Conservation (phyloP, 495 filamentous ascomycete species). For the Parathielavia hyrcaniae region DNA sequence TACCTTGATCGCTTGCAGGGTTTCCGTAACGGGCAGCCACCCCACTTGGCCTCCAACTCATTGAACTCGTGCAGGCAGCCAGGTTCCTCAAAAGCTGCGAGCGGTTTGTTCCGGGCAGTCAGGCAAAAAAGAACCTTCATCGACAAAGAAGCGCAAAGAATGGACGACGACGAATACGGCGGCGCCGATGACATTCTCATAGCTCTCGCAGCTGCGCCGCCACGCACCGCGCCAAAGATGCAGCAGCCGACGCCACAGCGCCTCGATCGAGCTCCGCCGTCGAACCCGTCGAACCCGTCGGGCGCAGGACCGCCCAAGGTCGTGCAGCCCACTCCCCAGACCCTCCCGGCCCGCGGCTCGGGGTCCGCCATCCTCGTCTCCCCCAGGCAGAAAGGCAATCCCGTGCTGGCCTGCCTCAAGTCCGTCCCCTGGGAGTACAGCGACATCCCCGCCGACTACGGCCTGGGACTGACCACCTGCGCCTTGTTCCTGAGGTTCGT, state of each 20-base stretch:
- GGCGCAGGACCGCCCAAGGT: conserved; percentile 48
- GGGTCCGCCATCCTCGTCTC: conserved; percentile 82
- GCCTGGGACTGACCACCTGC: conserved; percentile 79
- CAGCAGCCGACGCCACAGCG: conserved; percentile 43
- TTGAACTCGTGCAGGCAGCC: no score
- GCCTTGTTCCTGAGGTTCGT: conserved; percentile 65
- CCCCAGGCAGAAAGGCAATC: conserved; percentile 84
- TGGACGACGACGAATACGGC: conserved; percentile 56
- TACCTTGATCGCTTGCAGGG: no score
- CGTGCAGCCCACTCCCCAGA: conserved; percentile 83
- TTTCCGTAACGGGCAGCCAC: no score
- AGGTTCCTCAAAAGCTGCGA: no score
- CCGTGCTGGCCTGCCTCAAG: conserved; percentile 74
- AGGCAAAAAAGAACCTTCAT: background rate
- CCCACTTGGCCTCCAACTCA: no score
- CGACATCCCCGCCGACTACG: conserved; percentile 90
- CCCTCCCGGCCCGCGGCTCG: conserved; percentile 57
- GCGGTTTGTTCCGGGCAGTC: background rate
- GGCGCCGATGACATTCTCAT: conserved; percentile 54
- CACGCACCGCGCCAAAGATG: conserved; percentile 23
- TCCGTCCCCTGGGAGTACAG: conserved; percentile 94
- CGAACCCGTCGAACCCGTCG: conserved; percentile 25
- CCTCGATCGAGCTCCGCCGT: conserved; percentile 39
- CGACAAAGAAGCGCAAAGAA: conserved; percentile 14
- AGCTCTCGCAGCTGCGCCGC: conserved; percentile 42